Evolutionary conservation across 345 rosid species (phyloP).

Genomic region (Kernera saxatilis): DNA sequence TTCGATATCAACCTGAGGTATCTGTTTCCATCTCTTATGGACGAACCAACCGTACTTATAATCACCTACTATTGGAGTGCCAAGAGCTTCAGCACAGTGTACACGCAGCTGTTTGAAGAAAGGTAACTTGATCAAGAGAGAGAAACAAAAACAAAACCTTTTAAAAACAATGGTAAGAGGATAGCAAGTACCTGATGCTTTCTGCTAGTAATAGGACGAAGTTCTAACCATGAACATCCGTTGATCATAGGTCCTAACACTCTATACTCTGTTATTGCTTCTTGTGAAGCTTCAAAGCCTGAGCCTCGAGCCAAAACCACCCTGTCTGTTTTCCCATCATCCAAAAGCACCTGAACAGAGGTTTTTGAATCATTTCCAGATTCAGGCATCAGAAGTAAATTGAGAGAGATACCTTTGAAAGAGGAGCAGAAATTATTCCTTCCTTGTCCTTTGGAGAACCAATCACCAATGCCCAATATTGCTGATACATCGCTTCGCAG

Average conservation of each 20-base stretch:
- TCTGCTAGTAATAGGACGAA: constrained; percentile 68
- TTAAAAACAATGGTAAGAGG: not conserved
- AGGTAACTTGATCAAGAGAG: not conserved
- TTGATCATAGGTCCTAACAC: constrained; percentile 81
- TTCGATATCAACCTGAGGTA: constrained; percentile 62
- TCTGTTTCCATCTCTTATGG: constrained; percentile 84
- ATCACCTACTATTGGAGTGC: constrained; percentile 90
- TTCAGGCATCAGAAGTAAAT: not conserved
- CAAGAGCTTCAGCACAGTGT: constrained; percentile 96
- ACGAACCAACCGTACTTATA: constrained; percentile 90
- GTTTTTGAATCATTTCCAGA: not conserved
- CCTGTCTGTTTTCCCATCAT: constrained; percentile 91
- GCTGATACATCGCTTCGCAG: constrained; percentile 62
- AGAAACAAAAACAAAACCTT: not conserved
- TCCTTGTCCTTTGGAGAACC: constrained; percentile 79
- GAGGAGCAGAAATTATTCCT: constrained; percentile 72
- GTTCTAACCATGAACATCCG: constrained; percentile 91
- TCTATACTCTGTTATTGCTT: constrained; percentile 79
- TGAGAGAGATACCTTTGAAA: constrained; percentile 58
- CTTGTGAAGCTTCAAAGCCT: constrained; percentile 71
- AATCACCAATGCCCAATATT: constrained; percentile 86
- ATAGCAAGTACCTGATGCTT: constrained; percentile 74
- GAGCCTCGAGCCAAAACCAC: constrained; percentile 62
- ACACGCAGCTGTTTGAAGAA: constrained; percentile 58
- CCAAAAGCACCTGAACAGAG: constrained; percentile 56